Evolutionary conservation across 768 basidiomycete species (phyloP).

Genomic region (Phaeotremella fagi): DNA sequence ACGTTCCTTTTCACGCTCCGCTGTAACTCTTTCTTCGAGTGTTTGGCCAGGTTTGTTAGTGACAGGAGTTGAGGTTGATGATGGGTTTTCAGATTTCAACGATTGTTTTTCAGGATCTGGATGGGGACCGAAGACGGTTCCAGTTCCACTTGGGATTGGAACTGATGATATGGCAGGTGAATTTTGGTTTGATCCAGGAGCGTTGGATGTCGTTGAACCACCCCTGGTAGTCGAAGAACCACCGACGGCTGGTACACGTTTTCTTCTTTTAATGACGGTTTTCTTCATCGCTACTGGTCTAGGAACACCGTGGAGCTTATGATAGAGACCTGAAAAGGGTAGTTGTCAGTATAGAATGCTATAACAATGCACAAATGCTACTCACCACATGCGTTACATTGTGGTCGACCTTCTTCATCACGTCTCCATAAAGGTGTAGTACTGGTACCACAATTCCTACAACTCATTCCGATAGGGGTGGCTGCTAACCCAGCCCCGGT

Average conservation of each 20-base stretch:
- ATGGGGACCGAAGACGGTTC: constrained; percentile 4
- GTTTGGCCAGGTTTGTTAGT: too few relatives aligned
- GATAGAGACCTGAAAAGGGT: constrained; percentile 72
- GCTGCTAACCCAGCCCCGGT: constrained; percentile 29
- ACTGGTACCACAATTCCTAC: constrained; percentile 47
- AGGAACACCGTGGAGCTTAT: constrained; percentile 95
- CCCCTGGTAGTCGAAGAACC: constrained; percentile 12
- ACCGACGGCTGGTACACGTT: constrained; percentile 81
- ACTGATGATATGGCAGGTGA: constrained; percentile 10
- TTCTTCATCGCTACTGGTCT: constrained; percentile 99
- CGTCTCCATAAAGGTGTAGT: constrained; percentile 52
- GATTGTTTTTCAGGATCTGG: constrained; percentile 8
- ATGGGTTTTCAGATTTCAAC: neutral
- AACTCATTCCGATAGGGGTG: constrained; percentile 47
- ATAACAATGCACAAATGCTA: constrained; percentile 3
- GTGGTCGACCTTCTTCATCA: constrained; percentile 49
- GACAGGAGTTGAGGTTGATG: neutral
- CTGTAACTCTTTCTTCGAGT: too few relatives aligned
- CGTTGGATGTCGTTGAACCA: constrained; percentile 11
- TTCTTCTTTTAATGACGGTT: constrained; percentile 95
- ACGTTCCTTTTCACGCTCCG: constrained; percentile 7
- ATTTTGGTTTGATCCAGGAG: constrained; percentile 6
- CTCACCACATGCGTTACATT: constrained; percentile 52
- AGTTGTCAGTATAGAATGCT: neutral
- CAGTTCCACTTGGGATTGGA: constrained; percentile 9